Evolutionary conservation across 1,284 basidiomycete species (phyloP).

Genomic region (Ganoderma boninense): DNA sequence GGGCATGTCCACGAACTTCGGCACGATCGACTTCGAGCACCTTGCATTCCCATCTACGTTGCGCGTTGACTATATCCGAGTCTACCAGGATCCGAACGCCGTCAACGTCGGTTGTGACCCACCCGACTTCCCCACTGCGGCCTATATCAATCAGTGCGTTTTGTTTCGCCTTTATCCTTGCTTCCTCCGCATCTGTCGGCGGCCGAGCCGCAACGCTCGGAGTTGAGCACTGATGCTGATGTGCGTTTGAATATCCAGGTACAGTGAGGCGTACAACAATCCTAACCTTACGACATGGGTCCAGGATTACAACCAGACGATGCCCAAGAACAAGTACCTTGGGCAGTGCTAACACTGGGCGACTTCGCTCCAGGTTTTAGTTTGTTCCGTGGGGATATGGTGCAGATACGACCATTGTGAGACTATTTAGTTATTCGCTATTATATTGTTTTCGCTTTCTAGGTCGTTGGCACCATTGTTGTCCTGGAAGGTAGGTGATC

Average conservation of each 20-base stretch:
- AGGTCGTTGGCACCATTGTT: background rate
- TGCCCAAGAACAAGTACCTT: slow-evolving; percentile 42
- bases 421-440: background rate
- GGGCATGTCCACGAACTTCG: slow-evolving; percentile 84
- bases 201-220: background rate
- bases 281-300: slow-evolving; percentile 49
- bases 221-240: background rate
- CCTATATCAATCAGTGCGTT: slow-evolving; percentile 77
- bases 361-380: background rate
- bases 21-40: slow-evolving; percentile 68
- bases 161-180: background rate
- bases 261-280: slow-evolving; percentile 47
- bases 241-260: slow-evolving; percentile 28
- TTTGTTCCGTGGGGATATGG: background rate
- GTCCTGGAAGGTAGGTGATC: background rate
- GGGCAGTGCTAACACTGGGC: slow-evolving; percentile 6
- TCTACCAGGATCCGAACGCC: slow-evolving; percentile 76
- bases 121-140: slow-evolving; percentile 74
- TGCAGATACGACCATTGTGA: background rate
- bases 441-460: background rate
- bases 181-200: background rate
- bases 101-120: slow-evolving; percentile 89
- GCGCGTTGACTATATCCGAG: slow-evolving; percentile 85
- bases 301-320: slow-evolving; percentile 43
- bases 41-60: slow-evolving; percentile 76